A percentile compares a stretch with the other conserved stretches of the same genome.
Conservation (phyloP, 257 asterid genomes). For the Jacaranda mimosifolia region DNA sequence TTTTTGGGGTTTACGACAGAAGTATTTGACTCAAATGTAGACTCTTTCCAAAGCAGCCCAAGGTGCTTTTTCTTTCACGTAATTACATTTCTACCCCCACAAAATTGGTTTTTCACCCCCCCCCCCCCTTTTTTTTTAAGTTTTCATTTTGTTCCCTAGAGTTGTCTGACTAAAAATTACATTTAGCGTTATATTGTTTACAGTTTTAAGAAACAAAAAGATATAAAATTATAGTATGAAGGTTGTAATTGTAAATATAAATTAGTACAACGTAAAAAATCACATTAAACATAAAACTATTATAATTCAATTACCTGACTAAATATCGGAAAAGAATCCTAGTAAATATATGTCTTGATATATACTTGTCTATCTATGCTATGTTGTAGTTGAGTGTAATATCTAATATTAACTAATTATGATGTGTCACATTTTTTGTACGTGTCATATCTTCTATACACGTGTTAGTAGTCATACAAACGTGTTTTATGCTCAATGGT, state of each 20-base stretch:
- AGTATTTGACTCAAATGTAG: constrained; percentile 42
- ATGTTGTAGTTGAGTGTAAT: too few relatives aligned
- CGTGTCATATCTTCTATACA: not conserved
- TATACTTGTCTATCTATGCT: too few relatives aligned
- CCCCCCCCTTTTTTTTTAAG: too few relatives aligned
- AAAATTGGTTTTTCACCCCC: too few relatives aligned
- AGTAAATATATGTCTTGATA: not conserved
- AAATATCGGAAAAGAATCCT: not conserved
- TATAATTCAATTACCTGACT: not conserved
- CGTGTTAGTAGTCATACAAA: not conserved
- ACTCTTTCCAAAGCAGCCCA: constrained; percentile 18
- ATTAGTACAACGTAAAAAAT: not conserved
- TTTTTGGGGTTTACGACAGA: not conserved
- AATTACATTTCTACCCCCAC: constrained; percentile 35
- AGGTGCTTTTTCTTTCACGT: constrained; percentile 31
- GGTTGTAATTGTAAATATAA: too few relatives aligned
- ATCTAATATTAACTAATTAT: too few relatives aligned
- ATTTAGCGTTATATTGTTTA: too few relatives aligned
- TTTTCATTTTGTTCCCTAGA: too few relatives aligned
- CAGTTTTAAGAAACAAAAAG: too few relatives aligned
- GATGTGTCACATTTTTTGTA: too few relatives aligned
- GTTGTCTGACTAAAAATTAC: too few relatives aligned
- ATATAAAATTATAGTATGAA: too few relatives aligned
- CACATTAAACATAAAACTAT: not conserved
- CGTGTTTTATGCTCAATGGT: not conserved